phyloP scores from a whole-genome alignment of 768 basidiomycete species.

The Hysterangium stoloniferum region DNA sequence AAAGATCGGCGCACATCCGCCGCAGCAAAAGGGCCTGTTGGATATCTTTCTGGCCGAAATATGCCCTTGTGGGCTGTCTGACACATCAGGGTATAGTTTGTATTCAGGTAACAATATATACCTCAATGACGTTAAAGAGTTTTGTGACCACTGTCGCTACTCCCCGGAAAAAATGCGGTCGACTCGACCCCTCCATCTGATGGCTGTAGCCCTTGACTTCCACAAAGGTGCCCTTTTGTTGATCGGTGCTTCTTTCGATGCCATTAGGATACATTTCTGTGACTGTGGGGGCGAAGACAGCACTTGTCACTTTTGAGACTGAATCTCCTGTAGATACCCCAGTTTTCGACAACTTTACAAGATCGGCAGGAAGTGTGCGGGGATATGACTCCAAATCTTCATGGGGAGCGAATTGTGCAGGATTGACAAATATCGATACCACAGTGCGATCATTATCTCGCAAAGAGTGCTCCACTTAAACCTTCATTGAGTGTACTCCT shows the following conservation, averaged over 20 bases:
- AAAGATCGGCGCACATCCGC: constrained; percentile 68
- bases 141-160: constrained; percentile 95
- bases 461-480: constrained; percentile 68
- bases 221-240: constrained; percentile 84
- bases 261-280: constrained; percentile 91
- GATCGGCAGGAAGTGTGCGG: constrained; percentile 71
- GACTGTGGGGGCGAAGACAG: constrained; percentile 74
- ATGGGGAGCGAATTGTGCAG: constrained; percentile 92
- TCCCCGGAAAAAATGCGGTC: constrained; percentile 91
- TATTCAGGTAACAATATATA: constrained; percentile 26
- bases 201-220: constrained; percentile 88
- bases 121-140: constrained; percentile 88
- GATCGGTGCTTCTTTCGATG: constrained; percentile 62
- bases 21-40: constrained; percentile 88
- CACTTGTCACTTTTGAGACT: constrained; percentile 21
- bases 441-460: constrained; percentile 77
- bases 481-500: background rate
- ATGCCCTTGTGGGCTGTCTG: constrained; percentile 76
- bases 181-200: constrained; percentile 84
- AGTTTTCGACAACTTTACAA: constrained; percentile 47
- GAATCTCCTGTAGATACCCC: constrained; percentile 14
- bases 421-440: constrained; percentile 96
- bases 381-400: constrained; percentile 93
- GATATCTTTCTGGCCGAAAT: constrained; percentile 98
- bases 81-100: constrained; percentile 5